Conservation (phyloP, 495 filamentous ascomycete species). For the Penicillium pulvis region DNA sequence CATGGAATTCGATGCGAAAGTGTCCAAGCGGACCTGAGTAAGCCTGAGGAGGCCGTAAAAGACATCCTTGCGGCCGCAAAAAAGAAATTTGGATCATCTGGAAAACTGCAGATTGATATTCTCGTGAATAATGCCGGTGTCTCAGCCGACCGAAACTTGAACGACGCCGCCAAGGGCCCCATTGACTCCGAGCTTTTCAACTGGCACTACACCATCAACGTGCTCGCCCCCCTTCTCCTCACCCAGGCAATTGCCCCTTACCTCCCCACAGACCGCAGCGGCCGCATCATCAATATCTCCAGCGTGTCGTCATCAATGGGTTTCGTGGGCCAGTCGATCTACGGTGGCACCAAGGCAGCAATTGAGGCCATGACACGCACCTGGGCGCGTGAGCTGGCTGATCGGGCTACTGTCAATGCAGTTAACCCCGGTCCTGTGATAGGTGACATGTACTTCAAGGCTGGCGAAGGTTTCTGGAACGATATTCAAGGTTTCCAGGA, state of each 20-base stretch:
- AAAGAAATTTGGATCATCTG: constrained; percentile 51
- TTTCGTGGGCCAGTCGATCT: constrained; percentile 71
- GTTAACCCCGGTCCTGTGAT: constrained; percentile 88
- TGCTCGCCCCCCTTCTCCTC: constrained; percentile 80
- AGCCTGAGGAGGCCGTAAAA: constrained; percentile 38
- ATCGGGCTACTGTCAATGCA: constrained; percentile 79
- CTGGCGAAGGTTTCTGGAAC: constrained; percentile 55
- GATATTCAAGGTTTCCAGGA: constrained; percentile 63
- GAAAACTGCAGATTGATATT: constrained; percentile 75
- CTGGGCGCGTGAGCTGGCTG: constrained; percentile 79
- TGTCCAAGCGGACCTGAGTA: constrained; percentile 60
- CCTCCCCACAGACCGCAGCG: constrained; percentile 72
- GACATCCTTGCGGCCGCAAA: constrained; percentile 43
- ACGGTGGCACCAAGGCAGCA: constrained; percentile 87
- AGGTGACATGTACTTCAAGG: constrained; percentile 72
- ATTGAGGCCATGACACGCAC: constrained; percentile 91
- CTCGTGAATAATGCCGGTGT: constrained; percentile 88
- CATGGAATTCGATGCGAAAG: constrained; percentile 47
- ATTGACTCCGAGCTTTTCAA: constrained; percentile 62
- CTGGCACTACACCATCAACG: constrained; percentile 77
- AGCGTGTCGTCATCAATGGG: constrained; percentile 70
- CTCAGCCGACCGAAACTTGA: constrained; percentile 58
- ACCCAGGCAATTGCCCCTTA: constrained; percentile 68
- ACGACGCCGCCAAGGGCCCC: constrained; percentile 51
- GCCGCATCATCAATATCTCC: constrained; percentile 79